phyloP scores from a whole-genome alignment of 495 filamentous ascomycete species.

The Tuber brumale region DNA sequence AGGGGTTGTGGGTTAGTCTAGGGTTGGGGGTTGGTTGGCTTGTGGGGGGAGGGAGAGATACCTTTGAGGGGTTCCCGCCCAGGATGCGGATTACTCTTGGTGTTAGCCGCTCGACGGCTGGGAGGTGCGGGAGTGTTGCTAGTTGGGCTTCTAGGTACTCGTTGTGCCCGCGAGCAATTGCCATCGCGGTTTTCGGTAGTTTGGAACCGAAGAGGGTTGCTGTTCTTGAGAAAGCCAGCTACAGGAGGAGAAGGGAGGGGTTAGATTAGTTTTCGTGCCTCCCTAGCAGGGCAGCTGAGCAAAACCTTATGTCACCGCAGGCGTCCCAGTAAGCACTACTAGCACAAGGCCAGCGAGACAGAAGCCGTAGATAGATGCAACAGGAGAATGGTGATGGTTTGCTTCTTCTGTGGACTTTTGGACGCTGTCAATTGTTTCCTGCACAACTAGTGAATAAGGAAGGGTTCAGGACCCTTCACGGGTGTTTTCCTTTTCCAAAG shows the following conservation, averaged over 20 bases:
- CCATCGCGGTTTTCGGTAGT: slow-evolving; percentile 10
- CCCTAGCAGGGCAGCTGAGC: neutral
- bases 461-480: neutral
- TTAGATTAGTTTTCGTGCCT: neutral
- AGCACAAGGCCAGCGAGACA: neutral
- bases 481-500: neutral
- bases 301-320: neutral
- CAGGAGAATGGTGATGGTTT: neutral
- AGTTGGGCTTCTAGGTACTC: slow-evolving; percentile 37
- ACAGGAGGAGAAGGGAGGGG: neutral
- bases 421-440: neutral
- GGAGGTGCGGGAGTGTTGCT: slow-evolving; percentile 45
- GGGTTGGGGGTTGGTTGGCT: neutral
- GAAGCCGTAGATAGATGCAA: neutral
- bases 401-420: neutral
- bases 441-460: neutral
- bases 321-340: neutral
- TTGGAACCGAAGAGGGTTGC: neutral
- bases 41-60: slow-evolving; percentile 31
- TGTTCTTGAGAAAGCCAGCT: neutral
- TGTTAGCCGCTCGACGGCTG: slow-evolving; percentile 61
- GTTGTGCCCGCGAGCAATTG: slow-evolving; percentile 33
- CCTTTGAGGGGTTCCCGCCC: slow-evolving; percentile 75
- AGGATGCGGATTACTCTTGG: slow-evolving; percentile 65
- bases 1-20: slow-evolving; percentile 15